phyloP scores from a whole-genome alignment of 164 flowering plant genomes.

The Piper longum region DNA sequence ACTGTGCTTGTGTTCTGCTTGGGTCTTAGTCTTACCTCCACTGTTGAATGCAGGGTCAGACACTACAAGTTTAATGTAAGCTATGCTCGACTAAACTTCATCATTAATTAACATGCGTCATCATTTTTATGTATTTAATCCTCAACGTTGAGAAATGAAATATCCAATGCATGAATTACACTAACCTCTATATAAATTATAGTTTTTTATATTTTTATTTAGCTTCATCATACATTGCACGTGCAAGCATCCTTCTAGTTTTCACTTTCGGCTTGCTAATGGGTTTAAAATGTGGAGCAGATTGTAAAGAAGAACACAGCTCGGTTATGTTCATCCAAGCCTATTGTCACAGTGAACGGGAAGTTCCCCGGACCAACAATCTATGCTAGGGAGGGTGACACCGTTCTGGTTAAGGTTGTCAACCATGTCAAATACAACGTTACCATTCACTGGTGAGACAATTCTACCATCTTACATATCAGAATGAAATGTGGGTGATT shows the following conservation, averaged over 20 bases:
- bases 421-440: conserved; percentile 41
- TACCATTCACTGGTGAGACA: conserved; percentile 37
- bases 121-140: no score
- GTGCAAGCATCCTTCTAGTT: neutral
- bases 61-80: conserved; percentile 59
- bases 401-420: conserved; percentile 27
- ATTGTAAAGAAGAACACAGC: conserved; percentile 32
- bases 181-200: no score
- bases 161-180: no score
- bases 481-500: no score
- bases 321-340: conserved; percentile 28
- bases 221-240: neutral
- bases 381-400: conserved; percentile 40
- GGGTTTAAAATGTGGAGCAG: conserved; percentile 10
- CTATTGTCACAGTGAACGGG: conserved; percentile 41
- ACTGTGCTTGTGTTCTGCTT: conserved; percentile 15
- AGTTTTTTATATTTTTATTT: no score
- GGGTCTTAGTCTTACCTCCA: conserved; percentile 11
- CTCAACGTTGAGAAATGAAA: no score
- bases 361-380: conserved; percentile 43
- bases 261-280: no score
- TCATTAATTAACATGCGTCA: no score
- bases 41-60: conserved; percentile 32
- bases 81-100: neutral
- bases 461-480: no score